Evolutionary conservation across 352 stramenopile genomes (phyloP).

Genomic region (Globisporangium splendens): DNA sequence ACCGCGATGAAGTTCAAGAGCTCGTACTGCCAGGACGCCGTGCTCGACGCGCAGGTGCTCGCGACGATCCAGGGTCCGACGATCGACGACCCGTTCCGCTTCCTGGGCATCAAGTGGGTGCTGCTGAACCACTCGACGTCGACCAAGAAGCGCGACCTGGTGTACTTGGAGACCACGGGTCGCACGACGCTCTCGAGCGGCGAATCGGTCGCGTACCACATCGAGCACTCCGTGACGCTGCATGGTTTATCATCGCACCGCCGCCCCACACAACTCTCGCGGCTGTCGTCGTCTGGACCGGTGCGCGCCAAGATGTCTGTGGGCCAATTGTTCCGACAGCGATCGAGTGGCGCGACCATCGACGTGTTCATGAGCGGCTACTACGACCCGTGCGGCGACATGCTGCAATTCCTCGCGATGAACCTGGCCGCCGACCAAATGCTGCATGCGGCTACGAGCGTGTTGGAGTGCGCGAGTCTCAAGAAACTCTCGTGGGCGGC

Average conservation of each 20-base stretch:
- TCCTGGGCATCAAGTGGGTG: constrained; percentile 64
- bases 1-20: constrained; percentile 58
- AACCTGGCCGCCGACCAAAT: constrained; percentile 45
- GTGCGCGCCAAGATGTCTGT: constrained; percentile 18
- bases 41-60: constrained; percentile 32
- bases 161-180: constrained; percentile 66
- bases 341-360: background rate
- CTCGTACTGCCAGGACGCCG: constrained; percentile 17
- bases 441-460: constrained; percentile 33
- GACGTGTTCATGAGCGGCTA: constrained; percentile 23
- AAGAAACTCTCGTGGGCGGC: constrained; percentile 52
- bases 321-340: constrained; percentile 16
- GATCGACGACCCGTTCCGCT: constrained; percentile 44
- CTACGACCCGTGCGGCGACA: constrained; percentile 41
- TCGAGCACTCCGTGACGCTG: constrained; percentile 57
- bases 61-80: constrained; percentile 39
- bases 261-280: constrained; percentile 46
- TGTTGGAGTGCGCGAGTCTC: constrained; percentile 56
- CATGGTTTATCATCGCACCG: constrained; percentile 22
- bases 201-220: constrained; percentile 52
- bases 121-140: constrained; percentile 53
- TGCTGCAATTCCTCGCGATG: constrained; percentile 41
- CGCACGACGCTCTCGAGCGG: constrained; percentile 41
- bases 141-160: constrained; percentile 57
- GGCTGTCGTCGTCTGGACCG: background rate